Conservation (phyloP, 1,284 basidiomycete genomes). For the Heterobasidion parviporum region DNA sequence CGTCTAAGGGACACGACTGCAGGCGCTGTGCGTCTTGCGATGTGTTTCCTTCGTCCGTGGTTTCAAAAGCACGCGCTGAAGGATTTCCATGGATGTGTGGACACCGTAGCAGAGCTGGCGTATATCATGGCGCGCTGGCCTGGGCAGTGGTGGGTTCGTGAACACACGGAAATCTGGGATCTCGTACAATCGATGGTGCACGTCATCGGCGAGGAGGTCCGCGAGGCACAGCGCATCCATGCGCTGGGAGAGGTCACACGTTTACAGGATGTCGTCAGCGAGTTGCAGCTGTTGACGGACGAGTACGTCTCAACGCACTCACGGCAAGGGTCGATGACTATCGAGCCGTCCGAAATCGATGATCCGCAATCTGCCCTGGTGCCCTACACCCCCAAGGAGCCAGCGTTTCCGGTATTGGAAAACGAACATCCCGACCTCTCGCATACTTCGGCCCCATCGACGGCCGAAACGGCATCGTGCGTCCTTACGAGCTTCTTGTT, state of each 20-base stretch:
- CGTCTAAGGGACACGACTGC: slow-evolving; percentile 57
- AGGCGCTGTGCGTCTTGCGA: slow-evolving; percentile 56
- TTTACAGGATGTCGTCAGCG: slow-evolving; percentile 40
- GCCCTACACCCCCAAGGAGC: background rate
- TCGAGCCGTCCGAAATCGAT: background rate
- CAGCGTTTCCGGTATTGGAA: background rate
- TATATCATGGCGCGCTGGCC: slow-evolving; percentile 62
- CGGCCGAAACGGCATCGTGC: slow-evolving; percentile 25
- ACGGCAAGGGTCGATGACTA: slow-evolving; percentile 7
- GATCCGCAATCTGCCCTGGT: background rate
- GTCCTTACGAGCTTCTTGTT: slow-evolving; percentile 28
- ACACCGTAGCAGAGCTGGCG: slow-evolving; percentile 43
- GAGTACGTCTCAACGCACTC: slow-evolving; percentile 19
- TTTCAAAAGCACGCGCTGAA: slow-evolving; percentile 43
- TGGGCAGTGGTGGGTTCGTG: slow-evolving; percentile 51
- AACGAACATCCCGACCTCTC: background rate
- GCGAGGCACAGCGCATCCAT: slow-evolving; percentile 36
- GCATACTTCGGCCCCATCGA: slow-evolving; percentile 7
- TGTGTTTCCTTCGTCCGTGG: slow-evolving; percentile 60
- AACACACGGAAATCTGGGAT: slow-evolving; percentile 50
- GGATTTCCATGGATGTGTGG: slow-evolving; percentile 40
- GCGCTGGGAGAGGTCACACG: slow-evolving; percentile 32
- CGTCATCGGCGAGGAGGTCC: slow-evolving; percentile 56
- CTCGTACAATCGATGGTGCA: slow-evolving; percentile 48
- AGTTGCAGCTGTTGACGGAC: slow-evolving; percentile 36